Evolutionary conservation across 768 basidiomycete genomes (phyloP).

Genomic region (Epithele typhae): DNA sequence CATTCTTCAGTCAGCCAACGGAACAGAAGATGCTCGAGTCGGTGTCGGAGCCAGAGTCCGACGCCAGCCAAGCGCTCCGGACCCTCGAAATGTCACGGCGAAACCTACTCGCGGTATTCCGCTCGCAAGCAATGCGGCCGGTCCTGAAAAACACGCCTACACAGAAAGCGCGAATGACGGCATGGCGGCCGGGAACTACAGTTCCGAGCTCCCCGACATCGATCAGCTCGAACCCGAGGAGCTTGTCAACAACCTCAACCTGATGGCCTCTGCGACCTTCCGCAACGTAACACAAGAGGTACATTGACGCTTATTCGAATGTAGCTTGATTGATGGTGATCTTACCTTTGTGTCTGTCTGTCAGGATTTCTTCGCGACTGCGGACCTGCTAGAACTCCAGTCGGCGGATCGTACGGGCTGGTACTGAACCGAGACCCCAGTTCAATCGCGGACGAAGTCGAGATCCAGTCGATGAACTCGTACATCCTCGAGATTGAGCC

Average conservation of each 20-base stretch:
- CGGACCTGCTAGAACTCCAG: constrained; percentile 79
- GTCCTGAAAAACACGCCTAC: constrained; percentile 4
- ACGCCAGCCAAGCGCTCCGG: constrained; percentile 6
- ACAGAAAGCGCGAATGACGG: constrained; percentile 3
- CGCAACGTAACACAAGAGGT: constrained; percentile 79
- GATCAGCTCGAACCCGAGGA: constrained; percentile 35
- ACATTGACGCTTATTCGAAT: constrained; percentile 10
- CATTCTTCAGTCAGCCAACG: constrained; percentile 54
- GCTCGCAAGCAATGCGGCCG: constrained; percentile 59
- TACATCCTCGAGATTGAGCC: constrained; percentile 71
- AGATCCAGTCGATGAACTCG: constrained; percentile 76
- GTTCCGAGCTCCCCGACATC: constrained; percentile 23
- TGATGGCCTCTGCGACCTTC: constrained; percentile 71
- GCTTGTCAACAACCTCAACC: constrained; percentile 74
- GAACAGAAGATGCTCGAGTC: constrained; percentile 42
- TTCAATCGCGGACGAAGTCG: constrained; percentile 55
- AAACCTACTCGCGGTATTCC: constrained; percentile 42
- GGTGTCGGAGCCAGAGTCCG: constrained; percentile 3
- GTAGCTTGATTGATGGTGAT: not conserved
- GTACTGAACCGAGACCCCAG: constrained; percentile 56
- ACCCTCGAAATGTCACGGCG: constrained; percentile 38
- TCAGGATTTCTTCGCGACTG: constrained; percentile 74
- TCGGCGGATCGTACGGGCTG: constrained; percentile 76
- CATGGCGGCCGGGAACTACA: constrained; percentile 9
- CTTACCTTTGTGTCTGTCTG: constrained; percentile 5